Base-by-base conservation (phyloP, 129 eudicot species). In the Helianthus tuberosus region DNA sequence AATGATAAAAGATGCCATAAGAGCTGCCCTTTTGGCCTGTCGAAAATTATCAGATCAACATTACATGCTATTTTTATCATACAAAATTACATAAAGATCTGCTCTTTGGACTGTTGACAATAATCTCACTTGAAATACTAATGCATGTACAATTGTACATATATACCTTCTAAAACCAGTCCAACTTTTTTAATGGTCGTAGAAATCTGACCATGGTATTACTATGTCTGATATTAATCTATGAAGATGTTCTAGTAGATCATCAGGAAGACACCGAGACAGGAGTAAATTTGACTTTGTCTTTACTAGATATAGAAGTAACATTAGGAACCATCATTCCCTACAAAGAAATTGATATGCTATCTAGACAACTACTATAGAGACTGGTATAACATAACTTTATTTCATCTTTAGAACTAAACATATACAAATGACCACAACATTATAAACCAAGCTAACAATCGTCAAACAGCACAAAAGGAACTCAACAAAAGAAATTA, bases 1-100 rank as follows among this genome's bases (percentile, higher is more conserved):
- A 83, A 94, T 85, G 29, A 94, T 88, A 71, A 94, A 94, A 65
- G 98, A 86, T 50, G 98, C 91, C 97, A 94, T 78, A 58, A 85
- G 76, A 38, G 93, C 82, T 36, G 98, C 98, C 73, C 85, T 81
- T 87, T 86, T 90, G 11, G 97, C 77, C 98, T 94, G 96, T 60
- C 69, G 64, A 77, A 63, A 67, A 39, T 13, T 44, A 82, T 8
- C 52, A 70, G 48, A 72, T 73, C 68, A 83, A 74, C 64, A 76
- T 50, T 13, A 12, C 55, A 65, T 49, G 12, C 39, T 36, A 50
- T 29, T 13, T 38, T 64, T 32, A 39, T 13, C 49, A 38, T 20
- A 12, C 57, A 62, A 4, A 43, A 43, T 9, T 43, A 43, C 47
- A 43, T 43, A 61, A 13, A 61, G 17, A 61, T 17, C 20, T 12